phyloP scores from a whole-genome alignment of 73 alveolate species.

The Symbiodinium pilosum region DNA sequence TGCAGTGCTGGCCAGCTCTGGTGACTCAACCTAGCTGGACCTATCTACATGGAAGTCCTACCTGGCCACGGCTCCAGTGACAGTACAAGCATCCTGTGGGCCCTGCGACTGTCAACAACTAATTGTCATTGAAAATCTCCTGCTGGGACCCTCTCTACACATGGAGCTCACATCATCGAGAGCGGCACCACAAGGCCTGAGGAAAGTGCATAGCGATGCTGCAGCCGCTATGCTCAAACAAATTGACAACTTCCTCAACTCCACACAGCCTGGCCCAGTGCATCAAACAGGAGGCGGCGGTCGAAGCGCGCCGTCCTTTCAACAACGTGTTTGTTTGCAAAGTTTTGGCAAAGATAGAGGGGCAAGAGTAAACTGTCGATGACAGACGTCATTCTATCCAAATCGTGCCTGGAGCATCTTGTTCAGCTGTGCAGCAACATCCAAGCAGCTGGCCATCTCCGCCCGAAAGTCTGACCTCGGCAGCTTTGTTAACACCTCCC shows the following conservation, averaged over 20 bases:
- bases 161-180: neutral
- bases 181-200: neutral
- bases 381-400: no score
- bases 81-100: neutral
- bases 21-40: neutral
- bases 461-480: slow-evolving; percentile 71
- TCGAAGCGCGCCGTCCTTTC: slow-evolving; percentile 35
- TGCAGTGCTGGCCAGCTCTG: no score
- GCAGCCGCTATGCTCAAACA: neutral
- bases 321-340: neutral
- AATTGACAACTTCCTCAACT: no score
- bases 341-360: no score
- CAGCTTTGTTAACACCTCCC: neutral
- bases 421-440: slow-evolving; percentile 61
- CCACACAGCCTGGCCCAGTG: no score
- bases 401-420: slow-evolving; percentile 91
- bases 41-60: neutral
- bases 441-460: slow-evolving; percentile 75
- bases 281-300: slow-evolving; percentile 54
- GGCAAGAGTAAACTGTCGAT: no score
- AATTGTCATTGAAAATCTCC: no score
- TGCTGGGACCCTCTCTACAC: neutral
- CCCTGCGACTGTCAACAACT: no score
- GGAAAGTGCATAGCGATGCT: neutral
- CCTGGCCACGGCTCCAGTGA: neutral